A percentile compares a stretch with the other conserved stretches of the same genome.
Evolutionary conservation across 2,329 filamentous ascomycete species (phyloP).

Genomic region (Diaporthe australafricana): DNA sequence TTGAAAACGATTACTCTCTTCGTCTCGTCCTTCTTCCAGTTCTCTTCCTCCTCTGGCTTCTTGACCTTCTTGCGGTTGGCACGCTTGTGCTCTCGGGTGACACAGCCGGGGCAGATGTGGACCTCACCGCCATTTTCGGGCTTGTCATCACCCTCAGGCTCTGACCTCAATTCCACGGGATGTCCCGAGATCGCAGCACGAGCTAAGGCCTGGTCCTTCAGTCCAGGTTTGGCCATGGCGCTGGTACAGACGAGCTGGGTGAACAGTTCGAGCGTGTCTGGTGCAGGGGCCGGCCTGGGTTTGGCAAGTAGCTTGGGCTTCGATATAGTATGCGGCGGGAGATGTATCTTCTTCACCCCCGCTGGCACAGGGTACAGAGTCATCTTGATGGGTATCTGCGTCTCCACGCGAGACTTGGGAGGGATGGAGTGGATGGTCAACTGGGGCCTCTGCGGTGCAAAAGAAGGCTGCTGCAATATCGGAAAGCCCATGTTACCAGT

Average conservation of each 20-base stretch:
- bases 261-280: slow-evolving; percentile 83
- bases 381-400: slow-evolving; percentile 91
- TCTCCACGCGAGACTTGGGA: slow-evolving; percentile 92
- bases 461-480: slow-evolving; percentile 24
- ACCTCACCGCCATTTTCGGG: slow-evolving; percentile 94
- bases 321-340: slow-evolving; percentile 91
- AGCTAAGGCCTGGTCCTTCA: slow-evolving; percentile 75
- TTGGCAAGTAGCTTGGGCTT: slow-evolving; percentile 92
- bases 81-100: slow-evolving; percentile 89
- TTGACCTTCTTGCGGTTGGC: slow-evolving; percentile 93
- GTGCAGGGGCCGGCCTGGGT: slow-evolving; percentile 70
- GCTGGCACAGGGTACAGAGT: slow-evolving; percentile 80
- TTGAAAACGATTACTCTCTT: slow-evolving; percentile 92
- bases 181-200: slow-evolving; percentile 61
- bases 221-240: slow-evolving; percentile 81
- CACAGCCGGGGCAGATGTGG: slow-evolving; percentile 91
- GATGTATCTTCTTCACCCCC: slow-evolving; percentile 82
- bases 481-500: slow-evolving; percentile 30
- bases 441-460: slow-evolving; percentile 39
- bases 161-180: slow-evolving; percentile 43
- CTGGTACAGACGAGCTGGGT: slow-evolving; percentile 91
- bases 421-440: slow-evolving; percentile 67
- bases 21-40: slow-evolving; percentile 84
- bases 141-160: slow-evolving; percentile 71
- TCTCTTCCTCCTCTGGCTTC: slow-evolving; percentile 90